A percentile compares a stretch with the other conserved stretches of the same genome.
These are phyloP conservation scores for Starmerella potacharoeniae DNA, from an alignment of 805 yeast genomes.

Conservation along the genomic window DNA sequence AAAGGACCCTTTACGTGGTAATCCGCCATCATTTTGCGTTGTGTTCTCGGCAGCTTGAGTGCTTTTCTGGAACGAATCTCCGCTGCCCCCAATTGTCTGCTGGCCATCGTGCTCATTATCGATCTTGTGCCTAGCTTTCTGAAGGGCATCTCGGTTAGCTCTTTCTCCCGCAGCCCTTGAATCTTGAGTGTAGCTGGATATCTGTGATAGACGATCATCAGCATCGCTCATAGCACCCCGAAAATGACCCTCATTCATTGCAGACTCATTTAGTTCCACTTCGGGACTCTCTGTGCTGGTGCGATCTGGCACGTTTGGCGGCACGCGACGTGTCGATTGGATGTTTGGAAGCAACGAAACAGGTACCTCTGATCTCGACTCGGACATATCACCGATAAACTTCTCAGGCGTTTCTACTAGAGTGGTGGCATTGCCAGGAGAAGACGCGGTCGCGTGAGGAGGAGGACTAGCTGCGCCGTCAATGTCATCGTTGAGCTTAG, in stretches of 20 bases:
- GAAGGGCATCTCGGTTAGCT: neutral
- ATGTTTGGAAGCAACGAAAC: neutral
- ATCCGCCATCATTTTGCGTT: neutral
- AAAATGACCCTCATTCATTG: neutral
- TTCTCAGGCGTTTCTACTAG: neutral
- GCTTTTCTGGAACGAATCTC: too few species aligned
- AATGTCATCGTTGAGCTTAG: neutral
- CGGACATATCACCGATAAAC: neutral
- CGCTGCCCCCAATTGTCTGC: neutral
- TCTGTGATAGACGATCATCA: too few species aligned
- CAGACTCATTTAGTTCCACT: neutral
- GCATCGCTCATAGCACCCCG: too few species aligned
- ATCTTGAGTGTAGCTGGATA: too few species aligned
- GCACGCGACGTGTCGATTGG: too few species aligned
- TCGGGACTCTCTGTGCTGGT: neutral
- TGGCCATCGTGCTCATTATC: neutral
- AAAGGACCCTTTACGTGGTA: slow-evolving; percentile 2
- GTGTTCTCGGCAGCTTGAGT: too few species aligned
- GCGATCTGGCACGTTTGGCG: neutral
- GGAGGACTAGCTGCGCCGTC: neutral
- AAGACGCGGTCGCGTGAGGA: neutral
- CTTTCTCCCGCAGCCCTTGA: too few species aligned
- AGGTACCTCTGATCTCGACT: neutral
- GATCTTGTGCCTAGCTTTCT: neutral
- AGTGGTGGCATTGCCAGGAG: neutral